Evolutionary conservation across 192 early-diverging fungal genomes (phyloP).

Genomic region (Gryganskiella cystojenkinii): DNA sequence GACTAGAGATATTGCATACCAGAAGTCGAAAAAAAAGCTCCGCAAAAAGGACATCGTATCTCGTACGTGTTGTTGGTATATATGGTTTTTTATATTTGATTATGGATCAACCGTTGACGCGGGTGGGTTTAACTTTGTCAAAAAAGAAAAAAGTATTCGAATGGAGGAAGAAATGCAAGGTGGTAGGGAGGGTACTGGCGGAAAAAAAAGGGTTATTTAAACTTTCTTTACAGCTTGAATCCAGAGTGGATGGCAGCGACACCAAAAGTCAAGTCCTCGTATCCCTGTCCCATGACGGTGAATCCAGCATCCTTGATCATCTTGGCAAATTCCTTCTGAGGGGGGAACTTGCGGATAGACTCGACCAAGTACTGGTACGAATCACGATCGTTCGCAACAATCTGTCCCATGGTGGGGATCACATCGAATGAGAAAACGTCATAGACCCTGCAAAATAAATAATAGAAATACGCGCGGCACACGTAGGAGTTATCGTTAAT

Average conservation of each 20-base stretch:
- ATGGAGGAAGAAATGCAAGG: too few species aligned
- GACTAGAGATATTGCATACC: too few species aligned
- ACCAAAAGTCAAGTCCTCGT: conserved; percentile 97
- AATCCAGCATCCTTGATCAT: conserved; percentile 95
- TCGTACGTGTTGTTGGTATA: too few species aligned
- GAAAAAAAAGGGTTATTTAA: too few species aligned
- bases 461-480: background rate
- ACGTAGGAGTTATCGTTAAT: background rate
- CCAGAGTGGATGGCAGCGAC: conserved; percentile 96
- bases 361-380: conserved; percentile 99
- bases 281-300: conserved; percentile 86
- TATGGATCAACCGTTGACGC: too few species aligned
- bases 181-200: too few species aligned
- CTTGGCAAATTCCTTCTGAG: conserved; percentile 88
- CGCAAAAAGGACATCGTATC: too few species aligned
- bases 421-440: conserved; percentile 95
- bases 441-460: conserved; percentile 69
- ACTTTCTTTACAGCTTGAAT: conserved; percentile 85
- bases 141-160: too few species aligned
- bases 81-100: too few species aligned
- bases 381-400: conserved; percentile 86
- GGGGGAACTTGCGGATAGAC: conserved; percentile 93
- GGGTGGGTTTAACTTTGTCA: too few species aligned
- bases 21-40: too few species aligned
- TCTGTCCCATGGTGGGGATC: conserved; percentile 87